Percentiles rank a stretch among this genome's conserved stretches.
Evolutionary conservation across 108 stramenopile species (phyloP).

Genomic region (Craspedostauros australis): DNA sequence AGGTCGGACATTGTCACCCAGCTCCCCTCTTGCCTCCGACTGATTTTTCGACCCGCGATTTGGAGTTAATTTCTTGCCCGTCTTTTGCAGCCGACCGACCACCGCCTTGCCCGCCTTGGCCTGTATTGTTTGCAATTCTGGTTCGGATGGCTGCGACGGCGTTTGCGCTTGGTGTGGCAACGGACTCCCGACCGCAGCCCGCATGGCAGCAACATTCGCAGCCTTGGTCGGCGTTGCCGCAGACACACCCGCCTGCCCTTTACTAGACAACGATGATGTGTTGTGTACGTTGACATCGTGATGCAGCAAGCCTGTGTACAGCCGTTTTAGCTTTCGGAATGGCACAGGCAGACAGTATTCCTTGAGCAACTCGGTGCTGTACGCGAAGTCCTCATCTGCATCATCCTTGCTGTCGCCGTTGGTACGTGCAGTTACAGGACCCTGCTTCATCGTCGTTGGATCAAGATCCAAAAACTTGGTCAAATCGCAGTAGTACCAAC

Average conservation of each 20-base stretch:
- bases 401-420: background rate
- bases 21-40: too few relatives aligned
- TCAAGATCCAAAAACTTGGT: constrained; percentile 1
- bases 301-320: constrained; percentile 27
- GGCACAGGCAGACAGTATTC: constrained; percentile 33
- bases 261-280: background rate
- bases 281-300: constrained; percentile 7
- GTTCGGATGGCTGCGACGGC: too few relatives aligned
- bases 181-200: background rate
- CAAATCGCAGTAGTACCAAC: constrained; percentile 32
- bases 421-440: background rate
- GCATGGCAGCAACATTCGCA: background rate
- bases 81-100: too few relatives aligned
- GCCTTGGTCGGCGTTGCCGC: constrained; percentile 4
- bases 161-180: too few relatives aligned
- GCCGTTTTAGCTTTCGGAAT: constrained; percentile 25
- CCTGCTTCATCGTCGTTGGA: background rate
- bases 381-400: background rate
- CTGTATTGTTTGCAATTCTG: too few relatives aligned
- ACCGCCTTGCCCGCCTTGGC: too few relatives aligned
- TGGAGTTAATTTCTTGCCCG: too few relatives aligned
- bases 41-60: too few relatives aligned
- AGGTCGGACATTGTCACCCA: constrained; percentile 1
- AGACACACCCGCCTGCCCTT: background rate
- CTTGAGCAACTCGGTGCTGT: constrained; percentile 17